These are phyloP conservation scores for Pseudozyma hubeiensis DNA, from an alignment of 1,284 basidiomycete genomes.

Conservation along the genomic window DNA sequence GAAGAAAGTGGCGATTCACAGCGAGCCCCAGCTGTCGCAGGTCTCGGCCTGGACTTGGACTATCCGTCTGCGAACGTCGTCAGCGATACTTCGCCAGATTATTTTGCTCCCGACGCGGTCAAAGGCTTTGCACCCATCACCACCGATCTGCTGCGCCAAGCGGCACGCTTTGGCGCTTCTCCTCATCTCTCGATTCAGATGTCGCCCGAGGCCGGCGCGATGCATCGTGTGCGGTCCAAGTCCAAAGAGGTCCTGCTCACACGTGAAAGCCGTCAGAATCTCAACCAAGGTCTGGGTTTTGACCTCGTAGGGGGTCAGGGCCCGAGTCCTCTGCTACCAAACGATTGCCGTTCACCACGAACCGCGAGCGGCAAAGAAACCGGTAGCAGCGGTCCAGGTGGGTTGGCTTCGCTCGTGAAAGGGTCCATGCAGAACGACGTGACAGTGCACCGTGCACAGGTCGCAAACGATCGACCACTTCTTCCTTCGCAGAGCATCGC, in stretches of 20 bases:
- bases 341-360: constrained; percentile 44
- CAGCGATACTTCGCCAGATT: background rate
- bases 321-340: constrained; percentile 38
- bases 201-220: constrained; percentile 21
- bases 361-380: constrained; percentile 28
- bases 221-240: constrained; percentile 15
- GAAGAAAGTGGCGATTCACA: background rate
- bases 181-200: constrained; percentile 48
- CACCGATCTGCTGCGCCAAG: constrained; percentile 33
- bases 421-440: constrained; percentile 16
- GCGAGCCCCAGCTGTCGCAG: constrained; percentile 7
- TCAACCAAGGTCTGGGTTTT: constrained; percentile 14
- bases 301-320: constrained; percentile 10
- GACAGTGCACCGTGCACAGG: constrained; percentile 30
- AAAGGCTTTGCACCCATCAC: constrained; percentile 36
- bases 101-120: background rate
- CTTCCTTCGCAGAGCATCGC: constrained; percentile 47
- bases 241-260: constrained; percentile 29
- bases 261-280: constrained; percentile 13
- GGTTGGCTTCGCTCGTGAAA: constrained; percentile 14
- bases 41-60: constrained; percentile 34
- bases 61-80: constrained; percentile 3
- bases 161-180: constrained; percentile 21
- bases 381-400: constrained; percentile 18
- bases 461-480: constrained; percentile 8